phyloP scores from a whole-genome alignment of 208 protist genomes.

The Trypanosoma congolense region DNA sequence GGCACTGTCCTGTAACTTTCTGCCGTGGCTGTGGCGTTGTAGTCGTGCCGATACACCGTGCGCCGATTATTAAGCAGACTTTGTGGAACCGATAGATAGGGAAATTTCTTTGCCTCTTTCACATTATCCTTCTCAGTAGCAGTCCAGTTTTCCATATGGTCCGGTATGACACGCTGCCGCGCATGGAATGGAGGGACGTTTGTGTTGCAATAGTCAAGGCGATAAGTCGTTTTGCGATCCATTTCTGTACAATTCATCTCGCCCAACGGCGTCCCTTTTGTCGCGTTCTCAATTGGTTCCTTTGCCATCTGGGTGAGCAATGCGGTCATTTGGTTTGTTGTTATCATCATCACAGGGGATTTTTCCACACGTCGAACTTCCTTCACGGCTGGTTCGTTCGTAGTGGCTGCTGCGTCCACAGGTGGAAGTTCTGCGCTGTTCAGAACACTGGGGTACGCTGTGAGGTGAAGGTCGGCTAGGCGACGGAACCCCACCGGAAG shows the following conservation, averaged over 20 bases:
- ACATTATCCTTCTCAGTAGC: conserved; percentile 60
- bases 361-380: conserved; percentile 3
- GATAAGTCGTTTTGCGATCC: conserved; percentile 73
- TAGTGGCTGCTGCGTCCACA: conserved; percentile 7
- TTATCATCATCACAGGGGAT: conserved; percentile 31
- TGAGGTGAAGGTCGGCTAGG: conserved; percentile 67
- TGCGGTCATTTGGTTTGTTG: conserved; percentile 53
- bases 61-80: conserved; percentile 33
- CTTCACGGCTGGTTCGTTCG: conserved; percentile 29
- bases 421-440: conserved; percentile 28
- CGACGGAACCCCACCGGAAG: conserved; percentile 18
- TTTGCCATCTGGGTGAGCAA: conserved; percentile 39
- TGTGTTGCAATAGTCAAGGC: conserved; percentile 73
- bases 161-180: conserved; percentile 26
- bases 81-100: conserved; percentile 64
- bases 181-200: conserved; percentile 26
- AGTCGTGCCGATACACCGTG: conserved; percentile 66
- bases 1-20: conserved; percentile 49
- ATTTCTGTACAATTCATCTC: conserved; percentile 26
- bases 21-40: conserved; percentile 27
- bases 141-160: conserved; percentile 64
- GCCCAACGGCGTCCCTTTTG: not conserved
- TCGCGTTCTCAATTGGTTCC: conserved; percentile 18
- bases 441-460: conserved; percentile 56
- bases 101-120: conserved; percentile 48